A percentile compares a stretch with the other conserved stretches of the same genome.
Conservation (phyloP, 371 early-diverging fungal species). For the Apophysomyces ossiformis region DNA sequence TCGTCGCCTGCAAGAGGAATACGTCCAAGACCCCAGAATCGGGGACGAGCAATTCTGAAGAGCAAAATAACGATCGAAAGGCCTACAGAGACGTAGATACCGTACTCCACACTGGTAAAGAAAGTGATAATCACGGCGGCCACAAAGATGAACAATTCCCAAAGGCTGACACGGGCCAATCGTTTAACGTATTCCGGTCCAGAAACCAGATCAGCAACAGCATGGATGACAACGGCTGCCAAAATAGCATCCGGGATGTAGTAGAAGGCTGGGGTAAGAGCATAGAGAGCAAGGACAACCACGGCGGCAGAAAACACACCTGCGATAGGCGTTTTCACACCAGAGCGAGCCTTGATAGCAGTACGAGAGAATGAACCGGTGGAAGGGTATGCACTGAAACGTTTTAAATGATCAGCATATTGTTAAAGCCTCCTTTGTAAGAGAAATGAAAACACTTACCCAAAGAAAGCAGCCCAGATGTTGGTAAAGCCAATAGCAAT, state of each 20-base stretch:
- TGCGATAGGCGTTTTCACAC: constrained; percentile 83
- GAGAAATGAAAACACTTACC: constrained; percentile 78
- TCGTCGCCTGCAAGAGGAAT: constrained; percentile 33
- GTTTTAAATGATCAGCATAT: not conserved
- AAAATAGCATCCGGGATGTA: constrained; percentile 83
- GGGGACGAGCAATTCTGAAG: constrained; percentile 74
- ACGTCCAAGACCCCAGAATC: constrained; percentile 49
- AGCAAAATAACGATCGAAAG: constrained; percentile 69
- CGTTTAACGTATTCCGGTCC: constrained; percentile 40
- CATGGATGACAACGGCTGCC: constrained; percentile 80
- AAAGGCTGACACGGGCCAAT: constrained; percentile 51
- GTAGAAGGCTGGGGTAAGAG: constrained; percentile 83
- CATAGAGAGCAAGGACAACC: constrained; percentile 80
- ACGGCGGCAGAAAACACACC: constrained; percentile 76
- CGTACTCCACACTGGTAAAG: constrained; percentile 73
- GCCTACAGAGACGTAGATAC: constrained; percentile 69
- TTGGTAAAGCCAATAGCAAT: constrained; percentile 87
- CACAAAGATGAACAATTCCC: constrained; percentile 57
- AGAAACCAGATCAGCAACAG: constrained; percentile 64
- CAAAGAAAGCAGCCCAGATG: constrained; percentile 80
- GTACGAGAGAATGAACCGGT: constrained; percentile 57
- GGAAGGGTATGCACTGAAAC: constrained; percentile 46
- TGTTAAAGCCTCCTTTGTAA: constrained; percentile 38
- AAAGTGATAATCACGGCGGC: constrained; percentile 66
- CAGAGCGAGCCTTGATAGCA: constrained; percentile 80